Conservation (phyloP, 1,284 basidiomycete genomes). For the Cutaneotrichosporon dermatis region DNA sequence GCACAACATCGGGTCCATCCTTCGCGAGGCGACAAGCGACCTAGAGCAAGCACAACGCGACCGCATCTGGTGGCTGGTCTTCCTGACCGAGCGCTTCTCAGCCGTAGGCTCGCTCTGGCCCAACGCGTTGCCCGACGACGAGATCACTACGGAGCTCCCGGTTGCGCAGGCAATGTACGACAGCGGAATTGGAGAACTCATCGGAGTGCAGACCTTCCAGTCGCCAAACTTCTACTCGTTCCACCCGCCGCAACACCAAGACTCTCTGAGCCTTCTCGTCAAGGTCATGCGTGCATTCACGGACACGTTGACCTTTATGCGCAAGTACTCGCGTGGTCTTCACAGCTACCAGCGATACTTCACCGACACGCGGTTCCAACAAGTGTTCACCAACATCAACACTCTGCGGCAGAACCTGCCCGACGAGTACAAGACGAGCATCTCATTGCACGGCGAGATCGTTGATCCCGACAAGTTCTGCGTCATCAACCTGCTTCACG, state of each 20-base stretch:
- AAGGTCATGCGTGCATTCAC: constrained; percentile 58
- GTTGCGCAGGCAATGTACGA: constrained; percentile 33
- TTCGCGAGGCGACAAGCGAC: not conserved
- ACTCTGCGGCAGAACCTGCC: constrained; percentile 36
- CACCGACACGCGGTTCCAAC: constrained; percentile 27
- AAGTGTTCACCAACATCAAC: constrained; percentile 34
- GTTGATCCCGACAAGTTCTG: constrained; percentile 35
- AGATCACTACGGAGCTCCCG: constrained; percentile 42
- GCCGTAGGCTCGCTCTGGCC: constrained; percentile 9
- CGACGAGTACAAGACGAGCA: constrained; percentile 28
- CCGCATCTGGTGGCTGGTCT: constrained; percentile 41
- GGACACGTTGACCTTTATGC: constrained; percentile 33
- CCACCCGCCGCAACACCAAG: constrained; percentile 30
- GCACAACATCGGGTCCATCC: constrained; percentile 17
- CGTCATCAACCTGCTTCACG: constrained; percentile 32
- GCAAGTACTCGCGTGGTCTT: constrained; percentile 30
- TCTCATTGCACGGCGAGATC: constrained; percentile 10
- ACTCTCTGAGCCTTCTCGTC: constrained; percentile 61
- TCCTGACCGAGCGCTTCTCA: constrained; percentile 24
- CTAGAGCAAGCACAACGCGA: constrained; percentile 39
- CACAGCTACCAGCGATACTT: constrained; percentile 31
- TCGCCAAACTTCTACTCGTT: constrained; percentile 17
- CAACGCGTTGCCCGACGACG: constrained; percentile 24
- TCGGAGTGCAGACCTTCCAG: constrained; percentile 34
- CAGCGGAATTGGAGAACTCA: constrained; percentile 11